Evolutionary conservation across 768 basidiomycete genomes (phyloP), one percentile per base, ranked within the genome.

Genomic region (Suillus discolor): DNA sequence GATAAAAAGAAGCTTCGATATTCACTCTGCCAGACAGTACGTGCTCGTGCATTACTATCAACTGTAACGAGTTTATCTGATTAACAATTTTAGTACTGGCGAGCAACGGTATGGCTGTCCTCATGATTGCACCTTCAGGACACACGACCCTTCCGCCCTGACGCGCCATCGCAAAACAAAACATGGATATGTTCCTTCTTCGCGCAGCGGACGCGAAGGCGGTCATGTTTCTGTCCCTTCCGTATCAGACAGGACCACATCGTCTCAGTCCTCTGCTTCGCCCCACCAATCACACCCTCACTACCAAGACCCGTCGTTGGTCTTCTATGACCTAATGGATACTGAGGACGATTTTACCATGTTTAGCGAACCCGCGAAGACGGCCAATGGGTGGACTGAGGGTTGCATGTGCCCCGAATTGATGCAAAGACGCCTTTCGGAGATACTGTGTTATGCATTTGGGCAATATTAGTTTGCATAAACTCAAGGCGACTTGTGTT

Each of bases 81-180:
- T 38, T 12, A 34, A 15, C 4, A 34, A 38, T 62, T 62, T 4
- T 47, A 77, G 75, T 60, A 71, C 70, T 2, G 73, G 76, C 7
- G 68, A 70, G 38, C 53, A 57, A 18, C 65, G 25, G 0, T 76
- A 65, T 25, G 16, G 4, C 25, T 65, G 64, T 20, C 64, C 64
- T 63, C 61, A 65, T 42, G 45, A 25, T 25, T 65, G 75, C 51
- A 51, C 65, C 15, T 77, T 68, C 60, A 66, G 47, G 41, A 77
- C 76, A 2, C 23, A 65, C 5, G 73, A 76, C 49, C 73, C 76
- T 13, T 73, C 74, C 0, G 65, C 72, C 39, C 54, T 77, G 8
- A 66, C 74, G 6, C 74, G 63, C 54, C 73, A 77, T 59, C 68
- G 76, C 8, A 70, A 72, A 53, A 62, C 54, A 16, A 23, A 25